Base-by-base conservation (phyloP, 2,329 filamentous ascomycete genomes). In the Diplodia scrobiculata region DNA sequence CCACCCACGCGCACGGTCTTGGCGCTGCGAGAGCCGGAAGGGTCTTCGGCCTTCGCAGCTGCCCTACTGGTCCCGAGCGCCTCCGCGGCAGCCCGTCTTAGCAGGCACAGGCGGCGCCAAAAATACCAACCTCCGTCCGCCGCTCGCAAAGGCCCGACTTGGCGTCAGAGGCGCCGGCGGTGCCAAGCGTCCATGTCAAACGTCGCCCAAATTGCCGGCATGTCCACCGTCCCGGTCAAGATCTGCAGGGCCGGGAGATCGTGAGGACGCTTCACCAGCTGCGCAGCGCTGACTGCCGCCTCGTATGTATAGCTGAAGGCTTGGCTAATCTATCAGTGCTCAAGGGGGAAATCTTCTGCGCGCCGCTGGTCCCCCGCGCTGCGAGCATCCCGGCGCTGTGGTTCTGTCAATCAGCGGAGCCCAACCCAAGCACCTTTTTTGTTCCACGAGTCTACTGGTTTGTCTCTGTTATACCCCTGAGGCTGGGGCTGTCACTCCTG, bases 201-300 rank as follows among this genome's bases (percentile, higher is more conserved):
- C 55, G 55, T 32, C 38, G 27, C 38, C 45, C 27, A 48, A 50
- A 50, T 50, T 50, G 58, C 58, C 45, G 58, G 45, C 58, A 19
- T 17, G 58, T 62, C 58, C 41, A 62, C 58, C 2, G 58, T 62
- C 58, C 58, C 58, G 58, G 58, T 48, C 29, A 62, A 51, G 58
- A 62, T 62, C 58, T 62, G 45, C 58, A 62, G 58, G 58, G 58
- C 58, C 58, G 58, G 58, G 58, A 62, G 58, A 62, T 62, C 58
- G 45, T 62, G 45, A 45, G 41, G 36, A 50, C 45, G 41, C 41
- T 27, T 29, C 41, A 45, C 41, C 54, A 14, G 21, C 50, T 32
- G 25, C 27, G 54, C 54, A 19, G 17, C 25, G 38, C n/a, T 32
- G 55, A 38, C 38, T 60, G 32, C 55, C 36, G 21, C 27, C 45